Evolutionary conservation across 495 filamentous ascomycete genomes (phyloP).

Genomic region (Neurospora sp.): DNA sequence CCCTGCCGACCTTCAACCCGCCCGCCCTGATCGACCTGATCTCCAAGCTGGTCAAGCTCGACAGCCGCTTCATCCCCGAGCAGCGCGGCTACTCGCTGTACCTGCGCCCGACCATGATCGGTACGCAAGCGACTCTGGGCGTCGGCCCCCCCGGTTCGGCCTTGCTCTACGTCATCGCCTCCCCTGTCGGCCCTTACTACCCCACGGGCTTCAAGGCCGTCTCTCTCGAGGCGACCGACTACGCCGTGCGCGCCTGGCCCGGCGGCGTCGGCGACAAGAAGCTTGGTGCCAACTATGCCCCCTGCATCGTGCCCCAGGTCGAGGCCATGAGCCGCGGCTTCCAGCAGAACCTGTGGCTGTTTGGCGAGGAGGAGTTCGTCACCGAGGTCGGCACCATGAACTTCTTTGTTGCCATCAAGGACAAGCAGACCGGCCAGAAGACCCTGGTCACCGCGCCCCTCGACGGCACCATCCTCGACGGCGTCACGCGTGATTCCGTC

Average conservation of each 20-base stretch:
- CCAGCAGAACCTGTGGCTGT: conserved; percentile 98
- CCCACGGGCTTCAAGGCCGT: conserved; percentile 96
- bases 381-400: conserved; percentile 99
- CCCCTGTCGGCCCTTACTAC: conserved; percentile 95
- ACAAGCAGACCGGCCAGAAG: conserved; percentile 76
- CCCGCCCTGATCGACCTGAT: conserved; percentile 69
- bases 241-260: conserved; percentile 94
- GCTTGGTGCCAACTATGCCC: conserved; percentile 95
- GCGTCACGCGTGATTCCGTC: conserved; percentile 84
- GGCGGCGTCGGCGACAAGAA: conserved; percentile 96
- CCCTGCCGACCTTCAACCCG: conserved; percentile 72
- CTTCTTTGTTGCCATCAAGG: conserved; percentile 72
- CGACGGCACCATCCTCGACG: conserved; percentile 94
- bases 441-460: conserved; percentile 87
- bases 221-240: conserved; percentile 84
- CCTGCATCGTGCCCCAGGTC: conserved; percentile 87
- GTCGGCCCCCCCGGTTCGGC: conserved; percentile 86
- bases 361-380: conserved; percentile 84
- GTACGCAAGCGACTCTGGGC: conserved; percentile 86
- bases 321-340: conserved; percentile 81
- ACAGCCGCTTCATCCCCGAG: conserved; percentile 79
- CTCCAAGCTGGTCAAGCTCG: conserved; percentile 63
- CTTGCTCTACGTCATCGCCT: conserved; percentile 87
- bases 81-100: conserved; percentile 85
- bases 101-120: conserved; percentile 92